Conservation (phyloP, 179 eudicot species). For the Beta corolliflora region DNA sequence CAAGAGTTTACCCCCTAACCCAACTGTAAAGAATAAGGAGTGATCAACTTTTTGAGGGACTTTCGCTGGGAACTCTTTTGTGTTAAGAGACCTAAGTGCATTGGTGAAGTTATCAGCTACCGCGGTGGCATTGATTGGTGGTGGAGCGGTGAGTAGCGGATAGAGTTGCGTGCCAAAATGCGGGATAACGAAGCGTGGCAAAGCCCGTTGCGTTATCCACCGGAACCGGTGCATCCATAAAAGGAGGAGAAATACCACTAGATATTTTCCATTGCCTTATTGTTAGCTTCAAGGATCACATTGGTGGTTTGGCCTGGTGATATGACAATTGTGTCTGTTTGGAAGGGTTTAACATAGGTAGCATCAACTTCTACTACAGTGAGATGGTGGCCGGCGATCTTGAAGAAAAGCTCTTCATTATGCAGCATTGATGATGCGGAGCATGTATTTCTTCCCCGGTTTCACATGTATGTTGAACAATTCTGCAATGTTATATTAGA, state of each 20-base stretch:
- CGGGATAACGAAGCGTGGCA: constrained; percentile 35
- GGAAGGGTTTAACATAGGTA: constrained; percentile 45
- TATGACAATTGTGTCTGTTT: constrained; percentile 38
- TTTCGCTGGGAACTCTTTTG: constrained; percentile 31
- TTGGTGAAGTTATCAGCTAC: constrained; percentile 33
- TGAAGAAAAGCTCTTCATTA: constrained; percentile 28
- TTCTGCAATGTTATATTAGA: constrained; percentile 20
- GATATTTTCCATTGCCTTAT: constrained; percentile 36
- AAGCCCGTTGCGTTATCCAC: constrained; percentile 41
- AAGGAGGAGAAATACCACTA: constrained; percentile 41
- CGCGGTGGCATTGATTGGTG: constrained; percentile 41
- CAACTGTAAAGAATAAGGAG: constrained; percentile 39
- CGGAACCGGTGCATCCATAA: constrained; percentile 44
- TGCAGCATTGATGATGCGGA: constrained; percentile 35
- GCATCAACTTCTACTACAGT: constrained; percentile 55
- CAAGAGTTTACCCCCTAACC: constrained; percentile 44
- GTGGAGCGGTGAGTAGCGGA: constrained; percentile 36
- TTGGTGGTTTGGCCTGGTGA: constrained; percentile 52
- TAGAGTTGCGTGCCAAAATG: background rate
- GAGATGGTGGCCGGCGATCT: constrained; percentile 41
- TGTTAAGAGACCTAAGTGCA: constrained; percentile 38
- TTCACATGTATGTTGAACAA: constrained; percentile 35
- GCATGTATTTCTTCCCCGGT: constrained; percentile 40
- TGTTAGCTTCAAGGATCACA: constrained; percentile 36
- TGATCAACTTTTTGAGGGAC: constrained; percentile 39